These are phyloP conservation scores for Sugiyamaella valdiviana DNA, from an alignment of 805 yeast species.

Conservation along the genomic window DNA sequence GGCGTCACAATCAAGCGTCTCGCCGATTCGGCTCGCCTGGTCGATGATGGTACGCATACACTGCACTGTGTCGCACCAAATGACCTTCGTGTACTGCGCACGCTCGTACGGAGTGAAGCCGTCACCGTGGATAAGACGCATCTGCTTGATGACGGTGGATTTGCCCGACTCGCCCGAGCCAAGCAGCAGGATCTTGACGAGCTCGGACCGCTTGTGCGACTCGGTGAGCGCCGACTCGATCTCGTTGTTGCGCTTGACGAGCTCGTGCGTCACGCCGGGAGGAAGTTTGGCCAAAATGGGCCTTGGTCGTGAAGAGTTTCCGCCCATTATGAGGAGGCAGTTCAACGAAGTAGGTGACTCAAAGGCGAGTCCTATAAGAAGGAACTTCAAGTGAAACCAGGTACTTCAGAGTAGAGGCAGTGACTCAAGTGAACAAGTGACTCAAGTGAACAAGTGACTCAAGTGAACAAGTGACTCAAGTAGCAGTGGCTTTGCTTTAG, in stretches of 20 bases:
- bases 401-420: too few relatives aligned
- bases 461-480: too few relatives aligned
- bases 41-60: constrained; percentile 71
- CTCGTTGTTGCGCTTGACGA: constrained; percentile 35
- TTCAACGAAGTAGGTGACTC: not conserved
- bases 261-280: not conserved
- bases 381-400: too few relatives aligned
- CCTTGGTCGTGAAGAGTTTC: not conserved
- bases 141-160: constrained; percentile 84
- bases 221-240: constrained; percentile 36
- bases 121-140: constrained; percentile 76
- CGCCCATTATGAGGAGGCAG: not conserved
- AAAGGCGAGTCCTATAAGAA: too few relatives aligned
- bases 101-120: constrained; percentile 81
- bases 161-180: constrained; percentile 97
- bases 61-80: constrained; percentile 88
- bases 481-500: too few relatives aligned
- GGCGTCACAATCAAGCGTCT: constrained; percentile 59
- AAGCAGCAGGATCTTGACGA: constrained; percentile 56
- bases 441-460: too few relatives aligned
- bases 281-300: not conserved
- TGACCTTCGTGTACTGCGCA: constrained; percentile 71
- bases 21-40: constrained; percentile 64
- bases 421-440: too few relatives aligned
- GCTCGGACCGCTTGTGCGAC: constrained; percentile 18